These are phyloP conservation scores for Eucalyptus urophylla DNA, from an alignment of 345 rosid genomes.

Conservation along the genomic window DNA sequence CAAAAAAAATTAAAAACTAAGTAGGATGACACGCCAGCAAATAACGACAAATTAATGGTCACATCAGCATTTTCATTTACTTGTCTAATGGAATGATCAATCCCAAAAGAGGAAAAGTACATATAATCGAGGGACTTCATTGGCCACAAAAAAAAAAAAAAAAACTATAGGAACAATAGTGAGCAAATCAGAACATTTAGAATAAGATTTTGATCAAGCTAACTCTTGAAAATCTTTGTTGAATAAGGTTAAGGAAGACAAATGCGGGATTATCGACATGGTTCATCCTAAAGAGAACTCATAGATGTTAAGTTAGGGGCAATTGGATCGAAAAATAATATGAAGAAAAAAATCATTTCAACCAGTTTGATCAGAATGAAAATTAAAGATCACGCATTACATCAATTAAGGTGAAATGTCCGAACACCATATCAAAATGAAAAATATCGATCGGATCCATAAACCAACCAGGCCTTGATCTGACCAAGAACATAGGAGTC, in stretches of 20 bases:
- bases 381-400: neutral
- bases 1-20: neutral
- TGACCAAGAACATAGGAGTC: neutral
- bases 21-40: neutral
- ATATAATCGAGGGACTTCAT: neutral
- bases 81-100: neutral
- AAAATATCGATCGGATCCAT: neutral
- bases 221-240: neutral
- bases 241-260: neutral
- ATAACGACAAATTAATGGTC: neutral
- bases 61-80: neutral
- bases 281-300: neutral
- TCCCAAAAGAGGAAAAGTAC: neutral
- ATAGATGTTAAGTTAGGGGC: neutral
- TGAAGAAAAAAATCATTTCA: neutral
- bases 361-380: neutral
- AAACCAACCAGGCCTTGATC: neutral
- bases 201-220: neutral
- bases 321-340: neutral
- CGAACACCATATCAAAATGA: neutral
- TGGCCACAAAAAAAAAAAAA: too few relatives aligned
- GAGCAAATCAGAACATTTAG: neutral
- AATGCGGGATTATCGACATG: neutral
- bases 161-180: too few relatives aligned
- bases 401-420: neutral